Base-by-base conservation (phyloP, 768 basidiomycete genomes). In the Infundibulicybe gibba region DNA sequence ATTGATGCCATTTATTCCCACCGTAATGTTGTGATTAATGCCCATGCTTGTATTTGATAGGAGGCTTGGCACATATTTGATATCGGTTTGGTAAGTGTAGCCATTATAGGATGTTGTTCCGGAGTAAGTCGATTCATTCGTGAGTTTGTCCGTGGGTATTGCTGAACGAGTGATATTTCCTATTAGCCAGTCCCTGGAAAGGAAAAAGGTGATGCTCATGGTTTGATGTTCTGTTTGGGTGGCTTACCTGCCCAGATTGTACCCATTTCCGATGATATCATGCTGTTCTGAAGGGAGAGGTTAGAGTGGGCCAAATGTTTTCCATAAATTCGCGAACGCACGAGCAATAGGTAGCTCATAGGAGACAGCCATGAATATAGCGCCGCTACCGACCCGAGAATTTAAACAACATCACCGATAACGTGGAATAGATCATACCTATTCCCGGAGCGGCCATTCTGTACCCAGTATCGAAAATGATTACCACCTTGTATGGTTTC, bases 401-500 rank as follows among this genome's bases (percentile, higher is more conserved):
- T 31, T 40, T 17, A 16, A 45, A 30, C 16, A 31, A 43, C 14
- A 40, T 35, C 39, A 38, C 12, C 14, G 3, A 32, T 15, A 20
- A n/a, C 14, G 6, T 17, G 38, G 1, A 31, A 11, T 13, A 25
- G 57, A 3, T 25, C 75, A 39, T 44, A 81, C 83, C 76, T 86
- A 55, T 90, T 72, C 5, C 70, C 83, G 3, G 62, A 21, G 11
- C 67, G 50, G 0, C 90, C 91, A 49, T 89, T 75, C 67, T 94
- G 93, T 5, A 74, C 64, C 92, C 91, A 94, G 62, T 93, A 94
- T 34, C 93, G 79, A 60, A 93, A 80, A 60, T 97, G 93, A 58
- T 88, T 78, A 5, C 94, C 94, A 2, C 93, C 93, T 54, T 88
- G 60, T 35, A 94, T 76, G 2, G 90, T 88, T 65, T 97, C 93